Base-by-base conservation (phyloP, 768 basidiomycete genomes). In the Macrolepiota dolichaula region DNA sequence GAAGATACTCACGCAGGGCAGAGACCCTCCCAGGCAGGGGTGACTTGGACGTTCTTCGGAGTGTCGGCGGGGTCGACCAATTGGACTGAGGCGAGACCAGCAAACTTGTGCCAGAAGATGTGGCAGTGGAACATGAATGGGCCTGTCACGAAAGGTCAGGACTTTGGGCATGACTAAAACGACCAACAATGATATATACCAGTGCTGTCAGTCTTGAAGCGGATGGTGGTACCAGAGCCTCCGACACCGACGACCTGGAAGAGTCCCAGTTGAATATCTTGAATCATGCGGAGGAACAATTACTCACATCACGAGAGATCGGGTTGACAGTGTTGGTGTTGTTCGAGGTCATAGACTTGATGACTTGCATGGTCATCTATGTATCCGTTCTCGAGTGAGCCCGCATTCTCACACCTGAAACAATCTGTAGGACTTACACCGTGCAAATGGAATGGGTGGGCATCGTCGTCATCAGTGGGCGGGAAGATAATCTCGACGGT, bases 281-380 rank as follows among this genome's bases (percentile, higher is more conserved):
- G n/a, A 36, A 29, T n/a, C 37, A 9, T 25, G 4, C 19, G 19
- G 22, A 22, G 22, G 1, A 0, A 22, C 15, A 10, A 29, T 17
- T 74, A 38, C 86, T 78, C 4, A 85, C 84, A 67, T 89, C 87
- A 38, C 86, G 75, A 44, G 76, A 62, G 49, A 76, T 76, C 0
- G 89, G 89, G 70, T 89, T 84, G n/a, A 66, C 65, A 38, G 74
- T 81, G 69, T 83, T 83, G 65, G 74, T 76, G 2, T 19, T 15
- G 11, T 66, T 63, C 25, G 69, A 61, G 24, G 54, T 61, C 44
- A 71, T 73, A 36, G 63, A 71, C 61, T 77, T 74, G 60, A 78
- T 66, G 35, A 61, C 59, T 55, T 61, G 59, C 19, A 61, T 27
- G 13, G 52, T 32, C 59, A 61, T 54, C 59, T 61, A 32, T 24